phyloP scores from a whole-genome alignment of 2,329 filamentous ascomycete genomes.

The Hypoxylon sp. region DNA sequence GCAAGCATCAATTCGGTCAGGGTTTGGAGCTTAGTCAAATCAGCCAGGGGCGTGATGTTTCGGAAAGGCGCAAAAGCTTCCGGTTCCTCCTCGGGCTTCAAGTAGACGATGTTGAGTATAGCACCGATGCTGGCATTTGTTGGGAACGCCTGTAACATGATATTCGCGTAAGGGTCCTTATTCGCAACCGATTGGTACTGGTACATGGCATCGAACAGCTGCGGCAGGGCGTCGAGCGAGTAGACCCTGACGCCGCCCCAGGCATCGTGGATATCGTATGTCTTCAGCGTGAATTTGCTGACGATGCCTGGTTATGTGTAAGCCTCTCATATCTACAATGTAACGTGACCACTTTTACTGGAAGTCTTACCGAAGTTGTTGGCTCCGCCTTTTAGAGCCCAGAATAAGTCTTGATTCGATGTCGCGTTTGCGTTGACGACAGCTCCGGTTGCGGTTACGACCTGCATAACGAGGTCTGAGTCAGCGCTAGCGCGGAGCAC shows the following conservation, averaged over 20 bases:
- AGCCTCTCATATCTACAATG: conserved; percentile 20
- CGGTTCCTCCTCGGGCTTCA: conserved; percentile 49
- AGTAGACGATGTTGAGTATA: conserved; percentile 52
- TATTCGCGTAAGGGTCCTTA: conserved; percentile 54
- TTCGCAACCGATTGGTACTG: conserved; percentile 48
- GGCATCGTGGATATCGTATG: conserved; percentile 48
- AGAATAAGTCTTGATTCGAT: conserved; percentile 48
- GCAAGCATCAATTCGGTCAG: conserved; percentile 44
- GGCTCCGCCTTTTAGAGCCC: conserved; percentile 51
- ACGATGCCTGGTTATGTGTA: conserved; percentile 47
- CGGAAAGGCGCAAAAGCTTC: conserved; percentile 51
- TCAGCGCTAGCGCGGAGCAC: conserved; percentile 23
- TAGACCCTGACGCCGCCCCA: conserved; percentile 51
- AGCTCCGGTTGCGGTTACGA: conserved; percentile 54
- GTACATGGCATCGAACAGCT: conserved; percentile 48
- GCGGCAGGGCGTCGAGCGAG: conserved; percentile 48
- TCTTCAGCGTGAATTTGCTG: conserved; percentile 49
- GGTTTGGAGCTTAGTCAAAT: conserved; percentile 49
- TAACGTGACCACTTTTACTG: neutral
- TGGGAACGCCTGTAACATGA: conserved; percentile 51
- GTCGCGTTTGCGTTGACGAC: conserved; percentile 49
- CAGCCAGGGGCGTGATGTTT: conserved; percentile 47
- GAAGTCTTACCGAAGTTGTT: conserved; percentile 51
- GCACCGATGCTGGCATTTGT: conserved; percentile 50
- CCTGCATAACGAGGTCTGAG: conserved; percentile 34